phyloP scores from a whole-genome alignment of 1,284 basidiomycete genomes.

The Irpex rosettiformis region DNA sequence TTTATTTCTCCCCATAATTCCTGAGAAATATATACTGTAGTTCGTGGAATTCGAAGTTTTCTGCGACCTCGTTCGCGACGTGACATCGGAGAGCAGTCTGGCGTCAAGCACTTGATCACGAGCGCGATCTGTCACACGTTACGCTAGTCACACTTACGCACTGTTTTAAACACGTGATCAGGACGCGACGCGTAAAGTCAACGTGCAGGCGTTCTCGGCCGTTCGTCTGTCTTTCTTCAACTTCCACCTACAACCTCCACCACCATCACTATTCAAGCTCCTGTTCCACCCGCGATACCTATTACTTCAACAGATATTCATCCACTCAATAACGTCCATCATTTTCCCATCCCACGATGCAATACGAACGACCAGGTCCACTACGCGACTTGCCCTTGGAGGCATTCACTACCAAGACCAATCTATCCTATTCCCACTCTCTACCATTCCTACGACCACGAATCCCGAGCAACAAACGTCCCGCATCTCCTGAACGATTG shows the following conservation, averaged over 20 bases:
- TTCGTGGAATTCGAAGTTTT: too few relatives aligned
- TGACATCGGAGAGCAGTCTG: too few relatives aligned
- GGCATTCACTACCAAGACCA: constrained; percentile 37
- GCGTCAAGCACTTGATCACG: too few relatives aligned
- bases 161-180: not conserved
- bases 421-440: constrained; percentile 14
- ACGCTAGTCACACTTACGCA: too few relatives aligned
- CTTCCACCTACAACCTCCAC: not conserved
- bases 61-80: too few relatives aligned
- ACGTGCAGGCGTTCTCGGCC: not conserved
- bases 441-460: constrained; percentile 21
- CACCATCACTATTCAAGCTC: not conserved
- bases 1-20: too few relatives aligned
- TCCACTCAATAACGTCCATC: not conserved
- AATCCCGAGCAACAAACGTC: constrained; percentile 40
- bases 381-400: constrained; percentile 59
- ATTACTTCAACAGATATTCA: not conserved
- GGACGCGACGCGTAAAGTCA: constrained; percentile 1
- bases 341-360: constrained; percentile 4
- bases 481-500: constrained; percentile 42
- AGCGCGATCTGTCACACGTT: not conserved
- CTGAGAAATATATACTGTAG: too few relatives aligned
- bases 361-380: constrained; percentile 12
- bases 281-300: not conserved
- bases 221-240: not conserved